Conservation (phyloP, 2,329 filamentous ascomycete genomes). For the Pseudonectria buxi region DNA sequence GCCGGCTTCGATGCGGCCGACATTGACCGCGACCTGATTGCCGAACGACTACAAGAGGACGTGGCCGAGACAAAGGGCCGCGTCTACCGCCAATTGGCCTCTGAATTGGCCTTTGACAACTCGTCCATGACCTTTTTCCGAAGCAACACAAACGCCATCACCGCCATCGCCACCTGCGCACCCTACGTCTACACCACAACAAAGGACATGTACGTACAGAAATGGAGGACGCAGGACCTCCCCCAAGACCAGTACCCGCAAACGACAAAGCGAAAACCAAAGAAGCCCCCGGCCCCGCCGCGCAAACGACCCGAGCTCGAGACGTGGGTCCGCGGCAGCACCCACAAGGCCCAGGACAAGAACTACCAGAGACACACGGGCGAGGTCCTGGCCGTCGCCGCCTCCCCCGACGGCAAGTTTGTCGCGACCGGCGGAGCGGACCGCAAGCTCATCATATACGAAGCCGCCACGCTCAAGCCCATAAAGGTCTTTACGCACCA, state of each 20-base stretch:
- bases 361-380: conserved; percentile 71
- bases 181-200: conserved; percentile 84
- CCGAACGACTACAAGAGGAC: conserved; percentile 84
- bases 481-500: conserved; percentile 86
- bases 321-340: conserved; percentile 55
- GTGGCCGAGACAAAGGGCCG: conserved; percentile 87
- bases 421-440: conserved; percentile 87
- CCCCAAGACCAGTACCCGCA: conserved; percentile 54
- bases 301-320: conserved; percentile 57
- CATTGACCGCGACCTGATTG: conserved; percentile 86
- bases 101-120: conserved; percentile 61
- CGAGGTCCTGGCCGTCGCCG: conserved; percentile 75
- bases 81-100: conserved; percentile 74
- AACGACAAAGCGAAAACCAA: conserved; percentile 51
- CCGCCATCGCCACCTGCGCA: conserved; percentile 69
- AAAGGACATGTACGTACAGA: conserved; percentile 77
- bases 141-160: conserved; percentile 70
- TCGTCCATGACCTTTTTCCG: conserved; percentile 68
- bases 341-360: conserved; percentile 53
- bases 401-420: conserved; percentile 82
- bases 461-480: conserved; percentile 70
- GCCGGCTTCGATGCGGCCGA: conserved; percentile 86
- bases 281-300: conserved; percentile 51
- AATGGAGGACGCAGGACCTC: conserved; percentile 76
- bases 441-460: conserved; percentile 79